These are phyloP conservation scores for Vigna mungo DNA, from an alignment of 306 rosid species.

Conservation along the genomic window DNA sequence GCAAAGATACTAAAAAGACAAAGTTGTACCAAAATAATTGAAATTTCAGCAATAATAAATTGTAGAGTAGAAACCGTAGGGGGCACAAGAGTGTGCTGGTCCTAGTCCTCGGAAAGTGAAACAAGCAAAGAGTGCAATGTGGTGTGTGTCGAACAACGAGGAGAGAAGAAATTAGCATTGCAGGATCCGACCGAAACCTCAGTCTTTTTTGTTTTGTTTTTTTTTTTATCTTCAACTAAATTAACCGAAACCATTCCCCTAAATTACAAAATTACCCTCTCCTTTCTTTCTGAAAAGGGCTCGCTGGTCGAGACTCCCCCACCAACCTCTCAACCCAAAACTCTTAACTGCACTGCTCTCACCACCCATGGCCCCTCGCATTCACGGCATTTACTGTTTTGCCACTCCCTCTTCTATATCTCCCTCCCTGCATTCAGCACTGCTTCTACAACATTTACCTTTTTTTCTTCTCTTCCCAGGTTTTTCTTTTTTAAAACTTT, in stretches of 20 bases:
- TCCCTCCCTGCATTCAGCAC: slow-evolving; percentile 45
- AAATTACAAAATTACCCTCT: slow-evolving; percentile 37
- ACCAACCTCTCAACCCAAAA: slow-evolving; percentile 8
- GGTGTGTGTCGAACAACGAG: slow-evolving; percentile 2
- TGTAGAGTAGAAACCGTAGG: background rate
- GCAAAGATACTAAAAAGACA: background rate
- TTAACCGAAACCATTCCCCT: slow-evolving; percentile 25
- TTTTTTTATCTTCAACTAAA: slow-evolving; percentile 44
- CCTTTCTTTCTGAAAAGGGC: slow-evolving; percentile 14
- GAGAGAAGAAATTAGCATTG: background rate
- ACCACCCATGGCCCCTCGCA: slow-evolving; percentile 53
- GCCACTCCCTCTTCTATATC: slow-evolving; percentile 47
- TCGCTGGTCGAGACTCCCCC: slow-evolving; percentile 48
- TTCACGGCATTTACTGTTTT: slow-evolving; percentile 62
- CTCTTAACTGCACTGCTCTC: slow-evolving; percentile 5
- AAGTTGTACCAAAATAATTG: background rate
- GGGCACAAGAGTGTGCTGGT: background rate
- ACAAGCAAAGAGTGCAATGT: background rate
- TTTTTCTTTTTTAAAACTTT: slow-evolving; percentile 35
- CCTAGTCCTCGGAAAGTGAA: slow-evolving; percentile 34
- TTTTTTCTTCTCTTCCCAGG: slow-evolving; percentile 35
- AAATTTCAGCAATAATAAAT: background rate
- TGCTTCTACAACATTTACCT: background rate
- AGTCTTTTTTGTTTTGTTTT: background rate
- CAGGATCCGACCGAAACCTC: slow-evolving; percentile 35